Base-by-base conservation (phyloP, 768 basidiomycete genomes). In the Termitomyces sp. region DNA sequence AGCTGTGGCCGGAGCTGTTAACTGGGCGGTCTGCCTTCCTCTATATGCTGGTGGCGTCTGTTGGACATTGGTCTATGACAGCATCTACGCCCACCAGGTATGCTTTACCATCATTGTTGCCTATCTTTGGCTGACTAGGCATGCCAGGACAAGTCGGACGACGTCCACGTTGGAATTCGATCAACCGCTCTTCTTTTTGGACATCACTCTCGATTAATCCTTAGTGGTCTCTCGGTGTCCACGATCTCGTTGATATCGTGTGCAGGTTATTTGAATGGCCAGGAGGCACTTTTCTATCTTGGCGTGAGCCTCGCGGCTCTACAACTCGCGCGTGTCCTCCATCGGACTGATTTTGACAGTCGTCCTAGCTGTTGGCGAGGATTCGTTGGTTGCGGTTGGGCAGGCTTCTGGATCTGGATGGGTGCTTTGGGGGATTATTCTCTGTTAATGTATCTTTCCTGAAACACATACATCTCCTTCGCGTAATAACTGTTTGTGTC, bases 31-130 rank as follows among this genome's bases (percentile, higher is more conserved):
- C 46, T 92, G 91, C 47, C 74, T 91, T 9, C 94, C 97, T 2
- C 81, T 99, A 12, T 98, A 98, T 69, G 87, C 89, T 1, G 94
- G 96, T 8, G 92, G 93, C 29, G 76, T 95, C 32, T 86, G 86
- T 68, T 98, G 96, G 95, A 96, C 96, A 53, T 82, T 99, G 48
- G 92, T 97, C 1, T 99, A 98, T 70, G 97, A 99, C 68, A 96
- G 89, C 53, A 94, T 98, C 66, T 98, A 98, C 69, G 97, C 97
- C 3, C 97, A 99, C 73, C 96, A 98, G 79, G 94, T 91, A 63
- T 36, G n/a, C 75, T 49, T 57, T 57, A 43, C 38, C 45, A 57
- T 47, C 48, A 47, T 34, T 29, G 17, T 48, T 46, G 6, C 40
- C 40, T 34, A 32, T 32, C 42, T 57, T 31, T 17, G 15, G 10